These are phyloP conservation scores for Hericium coralloides DNA, from an alignment of 768 basidiomycete genomes.

Conservation along the genomic window DNA sequence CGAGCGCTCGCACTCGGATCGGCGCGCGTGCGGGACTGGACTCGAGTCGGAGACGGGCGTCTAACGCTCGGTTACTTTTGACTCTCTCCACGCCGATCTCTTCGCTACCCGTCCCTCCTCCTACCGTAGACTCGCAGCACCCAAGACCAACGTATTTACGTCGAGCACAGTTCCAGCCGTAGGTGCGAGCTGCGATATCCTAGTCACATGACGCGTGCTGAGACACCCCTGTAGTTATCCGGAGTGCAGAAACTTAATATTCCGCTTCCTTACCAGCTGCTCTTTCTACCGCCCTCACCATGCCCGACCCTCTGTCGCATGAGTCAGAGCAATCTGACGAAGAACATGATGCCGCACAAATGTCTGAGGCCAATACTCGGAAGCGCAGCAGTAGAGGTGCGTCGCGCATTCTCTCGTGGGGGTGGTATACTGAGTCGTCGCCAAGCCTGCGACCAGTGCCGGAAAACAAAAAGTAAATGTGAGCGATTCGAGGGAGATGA, in stretches of 20 bases:
- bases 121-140: too few species aligned
- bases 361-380: constrained; percentile 7
- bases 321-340: constrained; percentile 13
- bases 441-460: constrained; percentile 78
- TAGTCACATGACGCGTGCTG: background rate
- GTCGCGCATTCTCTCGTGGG: background rate
- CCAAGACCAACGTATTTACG: too few species aligned
- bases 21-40: too few species aligned
- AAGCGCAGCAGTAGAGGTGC: constrained; percentile 15
- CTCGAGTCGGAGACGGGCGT: too few species aligned
- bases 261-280: background rate
- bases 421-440: background rate
- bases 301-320: background rate
- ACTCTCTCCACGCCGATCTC: too few species aligned
- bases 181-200: too few species aligned
- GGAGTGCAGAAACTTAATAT: background rate
- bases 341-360: constrained; percentile 2
- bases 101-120: too few species aligned
- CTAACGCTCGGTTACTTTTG: too few species aligned
- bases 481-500: constrained; percentile 44
- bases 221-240: background rate
- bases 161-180: too few species aligned
- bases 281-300: too few species aligned
- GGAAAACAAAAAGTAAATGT: constrained; percentile 85
- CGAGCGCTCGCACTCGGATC: too few species aligned